phyloP scores from a whole-genome alignment of 2,329 filamentous ascomycete genomes.

The Cladophialophora yegresii region DNA sequence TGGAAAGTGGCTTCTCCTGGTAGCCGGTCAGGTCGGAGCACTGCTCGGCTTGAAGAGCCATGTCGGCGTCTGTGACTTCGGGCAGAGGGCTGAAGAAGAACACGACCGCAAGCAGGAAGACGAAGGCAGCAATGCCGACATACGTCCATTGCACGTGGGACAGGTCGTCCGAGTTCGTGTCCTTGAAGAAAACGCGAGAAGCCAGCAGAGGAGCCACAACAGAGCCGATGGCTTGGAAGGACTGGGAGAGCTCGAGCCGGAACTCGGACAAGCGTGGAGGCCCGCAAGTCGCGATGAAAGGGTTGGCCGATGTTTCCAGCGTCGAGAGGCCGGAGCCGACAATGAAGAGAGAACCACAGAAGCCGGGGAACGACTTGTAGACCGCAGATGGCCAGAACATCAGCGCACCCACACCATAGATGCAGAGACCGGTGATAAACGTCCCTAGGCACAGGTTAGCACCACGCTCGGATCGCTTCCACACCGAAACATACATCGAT shows the following conservation, averaged over 20 bases:
- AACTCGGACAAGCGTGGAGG: slow-evolving; percentile 75
- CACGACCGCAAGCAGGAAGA: slow-evolving; percentile 64
- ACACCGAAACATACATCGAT: slow-evolving; percentile 52
- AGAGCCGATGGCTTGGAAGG: slow-evolving; percentile 74
- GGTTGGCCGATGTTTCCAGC: slow-evolving; percentile 76
- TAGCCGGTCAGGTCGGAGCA: slow-evolving; percentile 43
- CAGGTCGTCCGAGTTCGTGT: slow-evolving; percentile 62
- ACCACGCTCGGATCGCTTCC: not conserved
- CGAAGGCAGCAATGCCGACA: slow-evolving; percentile 74
- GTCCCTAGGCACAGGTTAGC: slow-evolving; percentile 45
- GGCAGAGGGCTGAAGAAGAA: slow-evolving; percentile 70
- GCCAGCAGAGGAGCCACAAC: slow-evolving; percentile 73
- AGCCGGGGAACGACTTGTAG: slow-evolving; percentile 70
- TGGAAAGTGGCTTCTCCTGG: slow-evolving; percentile 64
- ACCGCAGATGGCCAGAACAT: slow-evolving; percentile 84
- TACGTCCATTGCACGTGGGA: slow-evolving; percentile 77
- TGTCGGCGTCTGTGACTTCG: slow-evolving; percentile 72
- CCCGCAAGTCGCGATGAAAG: slow-evolving; percentile 75
- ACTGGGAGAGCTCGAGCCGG: slow-evolving; percentile 75
- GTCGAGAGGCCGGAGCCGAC: slow-evolving; percentile 73
- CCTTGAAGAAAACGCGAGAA: slow-evolving; percentile 64
- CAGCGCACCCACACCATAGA: slow-evolving; percentile 72
- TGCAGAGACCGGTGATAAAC: slow-evolving; percentile 71
- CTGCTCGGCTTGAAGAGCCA: slow-evolving; percentile 58
- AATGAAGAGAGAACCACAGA: slow-evolving; percentile 68